These are phyloP conservation scores for Angophora floribunda DNA, from an alignment of 345 rosid genomes.

Conservation along the genomic window DNA sequence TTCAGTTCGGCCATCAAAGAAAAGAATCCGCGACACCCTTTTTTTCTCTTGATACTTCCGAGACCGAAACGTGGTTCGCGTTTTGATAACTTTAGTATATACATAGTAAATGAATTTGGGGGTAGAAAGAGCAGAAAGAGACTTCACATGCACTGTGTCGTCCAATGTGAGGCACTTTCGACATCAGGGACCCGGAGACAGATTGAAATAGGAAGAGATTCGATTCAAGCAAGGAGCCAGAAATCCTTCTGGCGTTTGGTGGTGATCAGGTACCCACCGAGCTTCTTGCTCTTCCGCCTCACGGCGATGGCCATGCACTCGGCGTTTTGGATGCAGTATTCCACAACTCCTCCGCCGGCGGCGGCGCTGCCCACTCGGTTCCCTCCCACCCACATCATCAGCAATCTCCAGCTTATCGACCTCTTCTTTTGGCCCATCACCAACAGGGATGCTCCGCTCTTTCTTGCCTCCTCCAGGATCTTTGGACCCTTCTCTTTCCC, in stretches of 20 bases:
- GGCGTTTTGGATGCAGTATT: slow-evolving; percentile 81
- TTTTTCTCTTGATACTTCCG: background rate
- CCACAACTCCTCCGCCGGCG: slow-evolving; percentile 42
- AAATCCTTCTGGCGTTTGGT: slow-evolving; percentile 93
- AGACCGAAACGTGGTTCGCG: background rate
- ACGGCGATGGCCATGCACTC: slow-evolving; percentile 89
- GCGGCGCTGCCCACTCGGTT: background rate
- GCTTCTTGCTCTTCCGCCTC: slow-evolving; percentile 66
- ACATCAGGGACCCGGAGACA: background rate
- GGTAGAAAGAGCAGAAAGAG: background rate
- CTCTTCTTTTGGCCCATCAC: slow-evolving; percentile 73
- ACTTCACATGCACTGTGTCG: background rate
- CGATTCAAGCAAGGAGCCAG: slow-evolving; percentile 75
- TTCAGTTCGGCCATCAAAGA: background rate
- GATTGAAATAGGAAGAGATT: background rate
- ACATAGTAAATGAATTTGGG: background rate
- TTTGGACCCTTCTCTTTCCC: slow-evolving; percentile 78
- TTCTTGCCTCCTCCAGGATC: slow-evolving; percentile 77
- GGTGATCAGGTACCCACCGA: slow-evolving; percentile 87
- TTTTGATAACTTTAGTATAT: background rate
- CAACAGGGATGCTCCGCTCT: slow-evolving; percentile 45
- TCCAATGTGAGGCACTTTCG: background rate
- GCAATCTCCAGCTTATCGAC: slow-evolving; percentile 68
- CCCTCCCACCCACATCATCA: slow-evolving; percentile 68
- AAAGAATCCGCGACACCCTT: background rate